Conservation (phyloP, 1,284 basidiomycete genomes). For the Schizophyllum amplum region DNA sequence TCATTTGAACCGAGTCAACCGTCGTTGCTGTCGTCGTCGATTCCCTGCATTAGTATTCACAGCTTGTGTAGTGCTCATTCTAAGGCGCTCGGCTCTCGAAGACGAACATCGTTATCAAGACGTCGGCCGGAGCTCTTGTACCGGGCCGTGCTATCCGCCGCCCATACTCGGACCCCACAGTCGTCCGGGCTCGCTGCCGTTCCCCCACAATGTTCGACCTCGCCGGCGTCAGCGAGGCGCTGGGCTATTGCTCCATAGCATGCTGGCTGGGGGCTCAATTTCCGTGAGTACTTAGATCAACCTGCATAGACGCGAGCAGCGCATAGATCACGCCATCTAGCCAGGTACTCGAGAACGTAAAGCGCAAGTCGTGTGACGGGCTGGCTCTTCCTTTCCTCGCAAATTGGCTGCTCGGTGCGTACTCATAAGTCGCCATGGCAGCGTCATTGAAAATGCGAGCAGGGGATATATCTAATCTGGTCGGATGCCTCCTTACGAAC, state of each 20-base stretch:
- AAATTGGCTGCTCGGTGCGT: constrained; percentile 83
- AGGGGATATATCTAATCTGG: constrained; percentile 87
- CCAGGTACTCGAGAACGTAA: constrained; percentile 78
- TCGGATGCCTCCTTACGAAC: constrained; percentile 84
- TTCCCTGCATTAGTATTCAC: too few species aligned
- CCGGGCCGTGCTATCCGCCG: neutral
- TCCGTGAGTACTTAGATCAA: constrained; percentile 68
- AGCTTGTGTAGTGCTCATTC: too few species aligned
- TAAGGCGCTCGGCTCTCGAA: too few species aligned
- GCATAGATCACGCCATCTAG: constrained; percentile 18
- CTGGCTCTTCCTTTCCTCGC: constrained; percentile 84
- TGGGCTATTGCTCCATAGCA: constrained; percentile 75
- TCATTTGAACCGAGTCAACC: too few species aligned
- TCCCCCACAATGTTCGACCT: neutral
- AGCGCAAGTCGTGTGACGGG: constrained; percentile 71
- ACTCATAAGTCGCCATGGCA: constrained; percentile 2
- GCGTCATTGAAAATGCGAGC: constrained; percentile 4
- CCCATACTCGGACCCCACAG: neutral
- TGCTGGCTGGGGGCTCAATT: constrained; percentile 90
- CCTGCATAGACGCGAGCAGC: constrained; percentile 3
- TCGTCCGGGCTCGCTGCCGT: neutral
- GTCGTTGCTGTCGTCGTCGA: too few species aligned
- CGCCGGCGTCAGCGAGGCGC: constrained; percentile 34
- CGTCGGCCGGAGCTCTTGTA: neutral
- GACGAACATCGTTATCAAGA: too few species aligned